These are phyloP conservation scores for Ustilago shanxiensis DNA, from an alignment of 1,284 basidiomycete species.

Conservation along the genomic window DNA sequence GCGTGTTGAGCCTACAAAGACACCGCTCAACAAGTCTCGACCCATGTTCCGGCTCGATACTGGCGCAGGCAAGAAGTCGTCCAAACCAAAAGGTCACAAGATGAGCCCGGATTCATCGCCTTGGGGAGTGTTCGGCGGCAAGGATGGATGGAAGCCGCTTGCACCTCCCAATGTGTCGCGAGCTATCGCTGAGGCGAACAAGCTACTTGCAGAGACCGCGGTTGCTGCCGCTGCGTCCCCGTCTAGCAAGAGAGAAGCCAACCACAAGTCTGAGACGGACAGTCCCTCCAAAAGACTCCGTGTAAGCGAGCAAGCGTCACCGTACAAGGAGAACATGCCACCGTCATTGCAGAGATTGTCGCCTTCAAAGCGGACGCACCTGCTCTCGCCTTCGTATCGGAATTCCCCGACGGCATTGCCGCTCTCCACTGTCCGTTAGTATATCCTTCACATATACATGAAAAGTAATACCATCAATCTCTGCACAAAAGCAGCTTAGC, in stretches of 20 bases:
- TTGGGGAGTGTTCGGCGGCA: slow-evolving; percentile 47
- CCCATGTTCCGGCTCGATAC: slow-evolving; percentile 52
- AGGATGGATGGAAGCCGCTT: slow-evolving; percentile 49
- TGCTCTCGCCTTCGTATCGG: slow-evolving; percentile 17
- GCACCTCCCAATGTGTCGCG: slow-evolving; percentile 40
- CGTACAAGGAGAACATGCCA: slow-evolving; percentile 37
- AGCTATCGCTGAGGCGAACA: slow-evolving; percentile 41
- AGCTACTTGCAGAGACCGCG: slow-evolving; percentile 20
- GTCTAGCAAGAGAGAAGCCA: slow-evolving; percentile 25
- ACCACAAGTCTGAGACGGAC: neutral
- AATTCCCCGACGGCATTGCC: slow-evolving; percentile 39
- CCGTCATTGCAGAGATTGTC: slow-evolving; percentile 17
- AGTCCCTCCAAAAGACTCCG: slow-evolving; percentile 37
- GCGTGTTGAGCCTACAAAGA: slow-evolving; percentile 19
- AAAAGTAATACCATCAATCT: neutral
- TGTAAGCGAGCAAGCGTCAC: slow-evolving; percentile 7
- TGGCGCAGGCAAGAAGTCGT: slow-evolving; percentile 39
- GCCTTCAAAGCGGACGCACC: slow-evolving; percentile 33
- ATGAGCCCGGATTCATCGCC: slow-evolving; percentile 39
- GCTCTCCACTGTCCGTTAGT: slow-evolving; percentile 31
- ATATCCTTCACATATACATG: neutral
- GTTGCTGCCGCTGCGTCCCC: slow-evolving; percentile 9
- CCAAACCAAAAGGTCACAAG: slow-evolving; percentile 43
- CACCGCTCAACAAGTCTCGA: slow-evolving; percentile 43
- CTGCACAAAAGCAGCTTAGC: neutral